Conservation (phyloP, 495 filamentous ascomycete species). For the Tuber brumale region DNA sequence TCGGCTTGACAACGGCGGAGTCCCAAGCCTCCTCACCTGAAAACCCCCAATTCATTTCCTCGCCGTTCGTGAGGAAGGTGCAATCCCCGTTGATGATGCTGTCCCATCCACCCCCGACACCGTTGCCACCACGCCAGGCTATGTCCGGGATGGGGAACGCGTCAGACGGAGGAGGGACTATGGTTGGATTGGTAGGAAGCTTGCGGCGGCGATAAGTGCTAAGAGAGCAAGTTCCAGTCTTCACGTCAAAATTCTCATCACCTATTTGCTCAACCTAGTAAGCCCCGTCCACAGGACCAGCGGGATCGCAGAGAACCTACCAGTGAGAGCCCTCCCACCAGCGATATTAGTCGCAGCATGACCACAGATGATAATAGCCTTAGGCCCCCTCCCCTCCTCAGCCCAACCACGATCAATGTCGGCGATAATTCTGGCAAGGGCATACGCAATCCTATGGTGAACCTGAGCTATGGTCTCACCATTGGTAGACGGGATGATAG, state of each 20-base stretch:
- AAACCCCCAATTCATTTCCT: conserved; percentile 57
- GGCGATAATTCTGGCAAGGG: conserved; percentile 62
- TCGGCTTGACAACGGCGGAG: conserved; percentile 16
- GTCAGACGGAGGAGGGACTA: conserved; percentile 25
- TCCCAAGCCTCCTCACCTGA: conserved; percentile 40
- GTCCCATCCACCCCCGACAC: conserved; percentile 74
- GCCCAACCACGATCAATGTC: conserved; percentile 57
- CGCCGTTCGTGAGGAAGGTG: conserved; percentile 65
- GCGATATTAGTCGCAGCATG: conserved; percentile 86
- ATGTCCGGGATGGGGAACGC: conserved; percentile 44
- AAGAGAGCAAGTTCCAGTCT: conserved; percentile 76
- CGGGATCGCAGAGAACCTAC: conserved; percentile 9
- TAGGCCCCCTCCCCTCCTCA: conserved; percentile 44
- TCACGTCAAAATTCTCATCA: conserved; percentile 66
- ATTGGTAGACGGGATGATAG: conserved; percentile 57
- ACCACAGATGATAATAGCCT: conserved; percentile 70
- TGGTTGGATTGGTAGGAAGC: conserved; percentile 32
- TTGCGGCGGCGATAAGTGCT: conserved; percentile 53
- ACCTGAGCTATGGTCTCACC: conserved; percentile 74
- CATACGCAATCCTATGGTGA: conserved; percentile 69
- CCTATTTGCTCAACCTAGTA: conserved; percentile 44
- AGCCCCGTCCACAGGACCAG: conserved; percentile 55
- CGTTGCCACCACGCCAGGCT: conserved; percentile 58
- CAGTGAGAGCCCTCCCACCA: conserved; percentile 69
- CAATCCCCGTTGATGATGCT: conserved; percentile 76